Evolutionary conservation across 345 rosid genomes (phyloP), one percentile per base, ranked within the genome.

Genomic region (Gossypium ekmanianum): DNA sequence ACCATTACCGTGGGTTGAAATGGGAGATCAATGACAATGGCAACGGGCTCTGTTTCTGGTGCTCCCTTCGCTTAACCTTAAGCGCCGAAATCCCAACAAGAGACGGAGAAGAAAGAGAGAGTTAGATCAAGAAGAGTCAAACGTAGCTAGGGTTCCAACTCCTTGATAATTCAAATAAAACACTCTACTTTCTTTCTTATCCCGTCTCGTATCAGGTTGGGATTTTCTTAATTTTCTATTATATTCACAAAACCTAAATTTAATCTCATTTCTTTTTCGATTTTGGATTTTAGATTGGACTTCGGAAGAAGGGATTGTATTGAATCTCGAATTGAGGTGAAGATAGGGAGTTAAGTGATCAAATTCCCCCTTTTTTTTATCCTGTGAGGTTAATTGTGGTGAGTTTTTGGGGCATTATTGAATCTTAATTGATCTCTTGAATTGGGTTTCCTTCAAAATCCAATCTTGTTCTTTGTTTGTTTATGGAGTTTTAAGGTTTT

Each of bases 371-470:
- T 34, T 64, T 4, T 17, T 29, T 74, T 27, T 71, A 77, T 81
- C 63, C 39, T 18, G 61, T 51, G 52, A 73, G 74, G 72, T 70
- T 74, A 72, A 17, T 6, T 78, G 65, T 59, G 77, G 62, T 73
- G 75, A 75, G 69, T 77, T 76, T 61, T 17, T 54, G 48, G 80
- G 56, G 76, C 50, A 11, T 17, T 64, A 12, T 41, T 64, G 14
- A 41, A 17, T 41, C 76, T 74, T 69, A 47, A 76, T 58, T 65
- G 79, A 13, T 80, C 27, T 79, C 76, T 80, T 82, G 81, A 77
- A 54, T 74, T 76, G 86, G 79, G 84, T 71, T 74, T 73, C 54
- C 67, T 81, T 85, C 79, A 77, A 73, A 75, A 75, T 78, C 73
- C 76, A 43, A 56, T 73, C 26, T 80, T 62, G 61, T 67, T 78